Evolutionary conservation across 2,329 filamentous ascomycete genomes (phyloP), one percentile per base, ranked within the genome.

Genomic region (Cytospora paraplurivora): DNA sequence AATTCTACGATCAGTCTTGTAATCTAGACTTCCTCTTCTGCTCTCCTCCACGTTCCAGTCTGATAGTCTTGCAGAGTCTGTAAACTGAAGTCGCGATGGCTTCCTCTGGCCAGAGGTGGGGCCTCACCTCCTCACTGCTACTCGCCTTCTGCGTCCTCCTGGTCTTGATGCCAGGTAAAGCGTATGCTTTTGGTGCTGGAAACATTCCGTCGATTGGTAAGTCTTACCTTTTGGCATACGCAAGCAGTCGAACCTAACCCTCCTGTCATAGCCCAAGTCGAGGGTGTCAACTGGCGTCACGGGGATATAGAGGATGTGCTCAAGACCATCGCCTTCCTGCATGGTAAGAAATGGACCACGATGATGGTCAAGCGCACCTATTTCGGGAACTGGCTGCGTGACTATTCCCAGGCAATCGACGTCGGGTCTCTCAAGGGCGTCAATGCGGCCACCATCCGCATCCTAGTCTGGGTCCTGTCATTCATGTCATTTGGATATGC

Each of bases 321-420:
- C 70, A 89, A 91, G 75, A 90, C 87, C 7, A 77, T 94, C 68
- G 85, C 88, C 35, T 93, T 92, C 71, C 82, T 94, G 63, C 84
- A 89, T 67, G 91, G 91, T 63, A 91, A 93, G 73, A 94, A 94
- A 79, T 95, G 91, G 91, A 91, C 89, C 1, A 87, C 87, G 15
- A 88, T 91, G 81, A 85, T 91, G 77, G 83, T 94, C 59, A 89
- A 90, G 76, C 83, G 90, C 62, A 88, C 88, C 35, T 94, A 93
- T 77, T 94, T 94, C 78, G 91, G 91, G 63, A 95, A 95, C 76
- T 95, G 91, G 91, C 79, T 94, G 49, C 85, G 91, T 65, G 91
- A 94, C 77, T 95, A 95, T 74, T 93, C 89, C 13, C 91, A 94
- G 72, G 91, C 91, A 41, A 83, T 94, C 74, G 91, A 94, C 71